phyloP scores from a whole-genome alignment of 2,329 filamentous ascomycete genomes.

The Alternaria ventricosa region DNA sequence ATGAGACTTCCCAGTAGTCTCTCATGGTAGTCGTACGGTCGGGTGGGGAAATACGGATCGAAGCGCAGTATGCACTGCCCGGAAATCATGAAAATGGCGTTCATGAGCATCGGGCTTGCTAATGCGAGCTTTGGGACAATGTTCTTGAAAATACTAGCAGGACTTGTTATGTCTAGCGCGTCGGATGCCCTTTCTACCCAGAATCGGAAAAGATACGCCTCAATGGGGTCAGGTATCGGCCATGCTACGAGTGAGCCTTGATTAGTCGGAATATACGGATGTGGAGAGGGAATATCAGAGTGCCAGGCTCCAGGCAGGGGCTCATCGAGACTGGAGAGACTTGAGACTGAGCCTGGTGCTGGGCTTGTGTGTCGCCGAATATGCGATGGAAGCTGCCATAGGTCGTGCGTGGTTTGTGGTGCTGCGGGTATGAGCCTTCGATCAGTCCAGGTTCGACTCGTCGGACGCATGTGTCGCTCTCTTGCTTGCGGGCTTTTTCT shows the following conservation, averaged over 20 bases:
- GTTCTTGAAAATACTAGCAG: slow-evolving; percentile 15
- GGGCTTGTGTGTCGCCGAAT: slow-evolving; percentile 8
- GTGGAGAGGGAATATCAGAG: slow-evolving; percentile 1
- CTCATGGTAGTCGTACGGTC: slow-evolving; percentile 25
- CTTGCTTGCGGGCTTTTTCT: background rate
- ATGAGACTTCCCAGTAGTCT: slow-evolving; percentile 22
- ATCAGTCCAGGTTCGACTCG: background rate
- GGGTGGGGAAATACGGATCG: slow-evolving; percentile 17
- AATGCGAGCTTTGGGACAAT: slow-evolving; percentile 27
- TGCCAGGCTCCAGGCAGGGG: slow-evolving; percentile 3
- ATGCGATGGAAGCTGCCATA: slow-evolving; percentile 5
- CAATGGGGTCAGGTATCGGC: slow-evolving; percentile 16
- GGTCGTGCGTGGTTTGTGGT: background rate
- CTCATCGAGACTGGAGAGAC: slow-evolving; percentile 18
- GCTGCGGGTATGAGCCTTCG: background rate
- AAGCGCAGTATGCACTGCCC: slow-evolving; percentile 47
- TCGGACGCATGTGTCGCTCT: background rate
- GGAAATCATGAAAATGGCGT: slow-evolving; percentile 49
- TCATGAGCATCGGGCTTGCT: slow-evolving; percentile 49
- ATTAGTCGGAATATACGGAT: background rate
- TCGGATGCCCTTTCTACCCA: slow-evolving; percentile 19
- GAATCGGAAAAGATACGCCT: slow-evolving; percentile 23
- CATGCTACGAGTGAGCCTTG: background rate
- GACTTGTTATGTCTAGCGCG: slow-evolving; percentile 22
- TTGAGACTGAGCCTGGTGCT: slow-evolving; percentile 12